phyloP scores from a whole-genome alignment of 2,329 filamentous ascomycete genomes.

The Diatrype stigma region DNA sequence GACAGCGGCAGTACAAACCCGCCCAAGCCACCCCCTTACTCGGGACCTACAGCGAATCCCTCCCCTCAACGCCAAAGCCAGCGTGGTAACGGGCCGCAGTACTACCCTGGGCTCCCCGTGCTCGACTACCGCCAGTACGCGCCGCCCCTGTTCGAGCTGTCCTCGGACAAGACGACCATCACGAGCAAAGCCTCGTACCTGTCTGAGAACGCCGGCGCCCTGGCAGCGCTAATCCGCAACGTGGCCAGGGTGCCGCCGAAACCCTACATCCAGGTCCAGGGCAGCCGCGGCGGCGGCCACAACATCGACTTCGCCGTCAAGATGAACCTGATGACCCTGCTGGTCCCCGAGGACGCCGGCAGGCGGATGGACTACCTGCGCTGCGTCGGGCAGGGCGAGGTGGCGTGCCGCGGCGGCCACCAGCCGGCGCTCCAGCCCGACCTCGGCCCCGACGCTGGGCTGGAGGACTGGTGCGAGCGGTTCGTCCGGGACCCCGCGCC shows the following conservation, averaged over 20 bases:
- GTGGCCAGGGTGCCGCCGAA: slow-evolving; percentile 53
- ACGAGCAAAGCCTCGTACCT: slow-evolving; percentile 45
- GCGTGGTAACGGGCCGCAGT: slow-evolving; percentile 24
- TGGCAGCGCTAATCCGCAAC: slow-evolving; percentile 42
- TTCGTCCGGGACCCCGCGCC: slow-evolving; percentile 42
- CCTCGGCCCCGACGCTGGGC: slow-evolving; percentile 33
- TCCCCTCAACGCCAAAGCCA: slow-evolving; percentile 9
- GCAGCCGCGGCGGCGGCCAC: slow-evolving; percentile 38
- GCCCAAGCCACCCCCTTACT: slow-evolving; percentile 24
- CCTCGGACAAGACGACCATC: slow-evolving; percentile 43
- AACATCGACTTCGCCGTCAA: slow-evolving; percentile 49
- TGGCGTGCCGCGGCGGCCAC: slow-evolving; percentile 44
- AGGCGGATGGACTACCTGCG: slow-evolving; percentile 50
- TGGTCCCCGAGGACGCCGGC: slow-evolving; percentile 43
- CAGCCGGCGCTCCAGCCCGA: slow-evolving; percentile 41
- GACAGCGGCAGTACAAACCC: neutral
- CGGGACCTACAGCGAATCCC: slow-evolving; percentile 20
- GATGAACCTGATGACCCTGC: slow-evolving; percentile 50
- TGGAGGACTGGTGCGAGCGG: slow-evolving; percentile 46
- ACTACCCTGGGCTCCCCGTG: slow-evolving; percentile 43
- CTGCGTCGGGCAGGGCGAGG: slow-evolving; percentile 44
- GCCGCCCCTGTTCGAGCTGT: slow-evolving; percentile 48
- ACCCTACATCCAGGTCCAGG: slow-evolving; percentile 46
- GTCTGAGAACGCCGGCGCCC: slow-evolving; percentile 39
- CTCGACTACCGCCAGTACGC: slow-evolving; percentile 51